Evolutionary conservation across 1,139 yeast species (phyloP), one percentile per base, ranked within the genome.

Genomic region (Hyphopichia khmerensis): DNA sequence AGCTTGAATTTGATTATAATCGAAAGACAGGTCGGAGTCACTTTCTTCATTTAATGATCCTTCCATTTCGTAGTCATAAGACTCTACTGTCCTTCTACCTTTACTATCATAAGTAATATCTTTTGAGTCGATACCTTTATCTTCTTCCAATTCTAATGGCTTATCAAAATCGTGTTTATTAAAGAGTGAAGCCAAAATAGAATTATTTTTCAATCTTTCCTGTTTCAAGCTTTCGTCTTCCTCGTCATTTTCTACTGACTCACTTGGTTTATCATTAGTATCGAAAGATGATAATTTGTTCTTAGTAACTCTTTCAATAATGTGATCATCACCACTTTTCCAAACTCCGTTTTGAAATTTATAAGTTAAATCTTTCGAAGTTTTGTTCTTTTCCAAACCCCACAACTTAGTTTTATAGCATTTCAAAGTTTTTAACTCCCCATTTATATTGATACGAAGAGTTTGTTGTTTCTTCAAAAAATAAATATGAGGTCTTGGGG

Each of bases 241-340:
- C 37, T 56, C 50, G 8, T 47, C 56, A 2, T 55, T 60, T 29
- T 52, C 62, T 1, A 4, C 7, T 4, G 47, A 30, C 2, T 42
- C 48, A 4, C 4, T 16, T 4, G 19, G 16, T 1, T 36, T 46
- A 2, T 63, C 65, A 24, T 50, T 48, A 3, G 64, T 57, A 4
- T 61, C 69, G 46, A 71, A 65, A 15, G 23, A 38, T 14, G 30
- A 41, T 7, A 17, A 14, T 11, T 24, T 18, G 11, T 13, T 29
- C 33, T 33, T 24, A 8, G 31, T 36, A 7, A 71, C 58, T 49
- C 80, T 72, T 54, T 90, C 96, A 16, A 89, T 75, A 8, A 87
- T 75, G 59, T 88, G 96, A 42, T 86, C 88, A 50, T 80, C 82
- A 8, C 95, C 95, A 62, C 89, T 89, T 51, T 74, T 76, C 99